Base-by-base conservation (phyloP, 306 rosid species). In the Lathyrus tuberosus region DNA sequence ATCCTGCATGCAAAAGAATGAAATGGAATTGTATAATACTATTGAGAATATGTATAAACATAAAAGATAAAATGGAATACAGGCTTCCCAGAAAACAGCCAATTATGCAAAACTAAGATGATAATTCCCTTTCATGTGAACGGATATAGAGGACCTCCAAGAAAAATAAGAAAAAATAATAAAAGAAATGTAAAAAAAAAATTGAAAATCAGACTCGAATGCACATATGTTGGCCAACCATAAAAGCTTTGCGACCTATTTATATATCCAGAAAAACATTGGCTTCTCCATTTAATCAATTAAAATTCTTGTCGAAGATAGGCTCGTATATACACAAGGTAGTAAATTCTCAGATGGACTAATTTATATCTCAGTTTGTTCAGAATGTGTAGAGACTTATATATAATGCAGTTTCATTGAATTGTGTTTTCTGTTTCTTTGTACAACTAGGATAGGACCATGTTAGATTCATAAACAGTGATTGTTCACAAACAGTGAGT, bases 361-460 rank as follows among this genome's bases (percentile, higher is more conserved):
- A 48, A 41, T 46, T 61, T 11, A 72, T 76, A 69, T 48, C 79
- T 87, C 77, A 85, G 76, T 75, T 67, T 85, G 78, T 73, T 90
- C 92, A 22, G 87, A 72, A 53, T 78, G 84, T 71, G 88, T 87
- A 15, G 91, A 81, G 54, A 68, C 82, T 78, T 87, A n/a, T n/a
- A n/a, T n/a, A n/a, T n/a, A n/a, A n/a, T n/a, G n/a, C n/a, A n/a
- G n/a, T n/a, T n/a, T n/a, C n/a, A n/a, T n/a, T n/a, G n/a, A n/a
- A n/a, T n/a, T n/a, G n/a, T n/a, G n/a, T n/a, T n/a, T n/a, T n/a
- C n/a, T n/a, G n/a, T n/a, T n/a, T n/a, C n/a, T n/a, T n/a, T n/a
- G n/a, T n/a, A n/a, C n/a, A n/a, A n/a, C n/a, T n/a, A n/a, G n/a
- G n/a, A n/a, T n/a, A n/a, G n/a, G n/a, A n/a, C n/a, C n/a, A n/a